Conservation (phyloP, 306 rosid genomes). For the Quercus engelmannii region DNA sequence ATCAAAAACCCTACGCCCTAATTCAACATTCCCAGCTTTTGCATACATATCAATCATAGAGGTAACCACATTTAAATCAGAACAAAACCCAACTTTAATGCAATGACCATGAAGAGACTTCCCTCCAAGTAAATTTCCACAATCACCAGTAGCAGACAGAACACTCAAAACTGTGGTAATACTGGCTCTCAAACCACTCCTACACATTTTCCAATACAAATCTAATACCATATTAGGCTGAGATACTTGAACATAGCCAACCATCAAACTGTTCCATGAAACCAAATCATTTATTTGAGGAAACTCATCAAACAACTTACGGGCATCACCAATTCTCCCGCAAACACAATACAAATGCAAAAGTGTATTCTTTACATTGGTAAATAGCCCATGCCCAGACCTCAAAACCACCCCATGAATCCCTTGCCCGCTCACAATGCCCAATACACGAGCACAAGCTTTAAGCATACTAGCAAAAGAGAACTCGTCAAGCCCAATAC, state of each 20-base stretch:
- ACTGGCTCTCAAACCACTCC: conserved; percentile 38
- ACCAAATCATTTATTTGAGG: conserved; percentile 51
- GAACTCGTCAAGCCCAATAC: conserved; percentile 42
- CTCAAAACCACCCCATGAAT: conserved; percentile 55
- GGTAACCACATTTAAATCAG: conserved; percentile 42
- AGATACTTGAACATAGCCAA: conserved; percentile 50
- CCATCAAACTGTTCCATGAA: conserved; percentile 66
- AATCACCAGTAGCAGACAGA: conserved; percentile 51
- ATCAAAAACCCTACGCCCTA: conserved; percentile 38
- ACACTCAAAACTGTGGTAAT: conserved; percentile 43
- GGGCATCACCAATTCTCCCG: conserved; percentile 50
- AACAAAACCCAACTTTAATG: conserved; percentile 38
- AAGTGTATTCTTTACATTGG: conserved; percentile 50
- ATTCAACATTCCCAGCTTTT: conserved; percentile 31
- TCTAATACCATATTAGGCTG: conserved; percentile 40
- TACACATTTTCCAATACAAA: conserved; percentile 41
- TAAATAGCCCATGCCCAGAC: conserved; percentile 49
- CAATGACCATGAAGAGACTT: conserved; percentile 52
- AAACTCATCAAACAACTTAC: conserved; percentile 52
- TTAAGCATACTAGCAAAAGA: conserved; percentile 48
- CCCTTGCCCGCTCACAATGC: conserved; percentile 47
- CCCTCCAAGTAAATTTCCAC: conserved; percentile 30
- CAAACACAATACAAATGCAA: conserved; percentile 50
- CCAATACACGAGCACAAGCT: conserved; percentile 50
- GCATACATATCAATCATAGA: conserved; percentile 60